Evolutionary conservation across 352 stramenopile genomes (phyloP).

Genomic region (Phytophthora megakarya): DNA sequence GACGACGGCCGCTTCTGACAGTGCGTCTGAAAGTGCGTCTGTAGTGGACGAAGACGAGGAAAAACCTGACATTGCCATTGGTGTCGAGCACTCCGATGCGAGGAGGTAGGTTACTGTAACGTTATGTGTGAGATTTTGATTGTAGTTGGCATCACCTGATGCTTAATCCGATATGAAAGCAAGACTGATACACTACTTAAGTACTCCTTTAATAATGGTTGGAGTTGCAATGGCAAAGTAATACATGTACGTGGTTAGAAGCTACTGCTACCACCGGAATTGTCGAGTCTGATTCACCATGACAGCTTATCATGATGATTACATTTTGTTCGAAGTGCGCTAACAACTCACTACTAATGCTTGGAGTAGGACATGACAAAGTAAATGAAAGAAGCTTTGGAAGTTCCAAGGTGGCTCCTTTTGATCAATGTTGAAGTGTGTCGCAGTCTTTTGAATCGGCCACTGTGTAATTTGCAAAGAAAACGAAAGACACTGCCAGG

Average conservation of each 20-base stretch:
- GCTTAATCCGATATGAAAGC: conserved; percentile 28
- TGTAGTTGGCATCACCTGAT: conserved; percentile 3
- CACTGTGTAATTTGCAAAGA: no score
- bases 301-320: no score
- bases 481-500: neutral
- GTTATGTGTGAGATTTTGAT: conserved; percentile 28
- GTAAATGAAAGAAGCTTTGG: no score
- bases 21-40: conserved; percentile 21
- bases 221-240: neutral
- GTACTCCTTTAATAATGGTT: neutral
- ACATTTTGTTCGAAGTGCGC: no score
- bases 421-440: no score
- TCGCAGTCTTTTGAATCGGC: no score
- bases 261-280: no score
- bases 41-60: conserved; percentile 21
- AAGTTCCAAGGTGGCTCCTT: no score
- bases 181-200: conserved; percentile 1
- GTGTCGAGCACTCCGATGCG: conserved; percentile 9
- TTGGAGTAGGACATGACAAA: no score
- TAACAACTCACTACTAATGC: no score
- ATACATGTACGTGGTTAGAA: no score
- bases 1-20: conserved; percentile 25
- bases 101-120: conserved; percentile 28
- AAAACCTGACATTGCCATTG: conserved; percentile 29
- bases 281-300: no score